Conservation (phyloP, 2,329 filamentous ascomycete genomes). For the Neofusicoccum laricinum region DNA sequence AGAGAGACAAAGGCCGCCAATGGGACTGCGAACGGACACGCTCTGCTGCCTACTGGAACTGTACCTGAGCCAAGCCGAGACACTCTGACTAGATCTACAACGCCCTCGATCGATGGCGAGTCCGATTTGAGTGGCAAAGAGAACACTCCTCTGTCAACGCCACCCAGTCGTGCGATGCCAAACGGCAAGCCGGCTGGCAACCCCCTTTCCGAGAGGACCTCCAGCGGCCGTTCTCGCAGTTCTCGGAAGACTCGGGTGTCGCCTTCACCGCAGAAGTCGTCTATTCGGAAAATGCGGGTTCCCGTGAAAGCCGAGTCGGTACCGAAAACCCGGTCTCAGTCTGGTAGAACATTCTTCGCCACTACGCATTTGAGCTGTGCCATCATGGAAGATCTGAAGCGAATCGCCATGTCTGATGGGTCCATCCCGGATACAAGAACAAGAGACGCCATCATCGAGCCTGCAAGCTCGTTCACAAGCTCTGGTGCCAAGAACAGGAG, state of each 20-base stretch:
- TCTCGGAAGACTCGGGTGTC: background rate
- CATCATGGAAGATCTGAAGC: conserved; percentile 30
- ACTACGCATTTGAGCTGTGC: conserved; percentile 27
- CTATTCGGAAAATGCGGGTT: background rate
- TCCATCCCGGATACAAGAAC: conserved; percentile 2
- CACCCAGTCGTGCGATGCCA: background rate
- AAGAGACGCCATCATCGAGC: conserved; percentile 5
- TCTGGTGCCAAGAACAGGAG: background rate
- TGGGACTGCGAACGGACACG: background rate
- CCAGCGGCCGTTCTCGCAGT: background rate
- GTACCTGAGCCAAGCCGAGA: background rate
- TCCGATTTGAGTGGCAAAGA: background rate
- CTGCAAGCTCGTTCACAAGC: background rate
- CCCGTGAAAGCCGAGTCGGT: background rate
- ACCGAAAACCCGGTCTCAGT: background rate
- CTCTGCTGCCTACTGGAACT: background rate
- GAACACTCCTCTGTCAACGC: background rate
- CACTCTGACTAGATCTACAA: background rate
- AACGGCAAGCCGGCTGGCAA: background rate
- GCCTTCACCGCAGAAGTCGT: background rate
- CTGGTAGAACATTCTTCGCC: conserved; percentile 14
- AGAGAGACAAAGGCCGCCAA: background rate
- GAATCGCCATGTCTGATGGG: conserved; percentile 17
- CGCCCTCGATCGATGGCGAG: background rate
- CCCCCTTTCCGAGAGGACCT: background rate